phyloP scores from a whole-genome alignment of 225 moss, liverwort and hornwort genomes.

The Straminergon stramineum region DNA sequence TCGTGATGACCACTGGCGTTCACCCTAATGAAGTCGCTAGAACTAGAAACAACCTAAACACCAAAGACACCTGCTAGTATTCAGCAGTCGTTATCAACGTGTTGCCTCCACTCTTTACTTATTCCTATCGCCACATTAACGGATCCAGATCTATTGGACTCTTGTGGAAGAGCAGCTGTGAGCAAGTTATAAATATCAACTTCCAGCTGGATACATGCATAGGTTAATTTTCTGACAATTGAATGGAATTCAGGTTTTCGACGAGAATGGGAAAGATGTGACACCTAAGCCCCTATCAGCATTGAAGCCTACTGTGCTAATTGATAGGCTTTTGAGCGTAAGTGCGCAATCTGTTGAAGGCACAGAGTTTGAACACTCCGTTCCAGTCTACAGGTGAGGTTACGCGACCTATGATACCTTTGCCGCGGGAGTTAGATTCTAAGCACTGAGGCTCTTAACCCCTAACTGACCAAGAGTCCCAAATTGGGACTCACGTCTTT shows the following conservation, averaged over 20 bases:
- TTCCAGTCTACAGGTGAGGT: slow-evolving; percentile 55
- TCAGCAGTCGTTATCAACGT: not conserved
- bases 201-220: not conserved
- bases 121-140: not conserved
- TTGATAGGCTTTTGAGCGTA: slow-evolving; percentile 41
- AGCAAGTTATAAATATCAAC: not conserved
- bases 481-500: not conserved
- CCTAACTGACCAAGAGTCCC: too few relatives aligned
- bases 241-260: slow-evolving; percentile 51
- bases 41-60: not conserved
- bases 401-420: not conserved
- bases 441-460: not conserved
- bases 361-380: slow-evolving; percentile 41
- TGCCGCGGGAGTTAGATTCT: not conserved
- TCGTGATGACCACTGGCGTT: not conserved
- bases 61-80: not conserved
- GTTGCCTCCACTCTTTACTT: not conserved
- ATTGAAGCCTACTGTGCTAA: slow-evolving; percentile 72
- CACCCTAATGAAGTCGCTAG: not conserved
- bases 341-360: slow-evolving; percentile 41
- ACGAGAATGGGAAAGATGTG: slow-evolving; percentile 87
- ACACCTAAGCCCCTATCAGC: slow-evolving; percentile 79
- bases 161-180: not conserved
- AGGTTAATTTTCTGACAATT: not conserved
- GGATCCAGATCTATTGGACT: not conserved